These are phyloP conservation scores for Podaxis sp. DNA, from an alignment of 768 basidiomycete species.

Conservation along the genomic window DNA sequence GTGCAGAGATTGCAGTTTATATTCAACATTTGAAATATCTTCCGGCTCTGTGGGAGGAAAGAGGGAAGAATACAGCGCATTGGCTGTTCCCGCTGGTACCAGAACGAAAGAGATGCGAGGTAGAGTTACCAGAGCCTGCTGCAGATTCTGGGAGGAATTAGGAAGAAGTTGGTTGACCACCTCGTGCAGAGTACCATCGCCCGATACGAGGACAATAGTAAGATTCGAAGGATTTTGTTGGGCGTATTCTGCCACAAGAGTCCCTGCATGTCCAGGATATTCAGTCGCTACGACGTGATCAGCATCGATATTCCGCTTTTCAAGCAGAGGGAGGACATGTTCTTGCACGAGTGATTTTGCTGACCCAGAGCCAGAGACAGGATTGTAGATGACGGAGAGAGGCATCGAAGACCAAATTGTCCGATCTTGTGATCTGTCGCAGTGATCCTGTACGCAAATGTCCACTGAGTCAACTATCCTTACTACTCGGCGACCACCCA, in stretches of 20 bases:
- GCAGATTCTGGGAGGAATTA: slow-evolving; percentile 11
- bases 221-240: slow-evolving; percentile 20
- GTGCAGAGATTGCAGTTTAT: slow-evolving; percentile 55
- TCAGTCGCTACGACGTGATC: slow-evolving; percentile 48
- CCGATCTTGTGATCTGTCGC: no score
- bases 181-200: slow-evolving; percentile 93
- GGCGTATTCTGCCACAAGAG: slow-evolving; percentile 40
- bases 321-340: slow-evolving; percentile 65
- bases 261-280: slow-evolving; percentile 53
- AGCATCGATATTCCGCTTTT: slow-evolving; percentile 33
- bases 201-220: slow-evolving; percentile 67
- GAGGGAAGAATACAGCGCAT: slow-evolving; percentile 81
- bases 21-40: slow-evolving; percentile 24
- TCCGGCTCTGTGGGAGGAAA: slow-evolving; percentile 48
- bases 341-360: slow-evolving; percentile 55
- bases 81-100: slow-evolving; percentile 87
- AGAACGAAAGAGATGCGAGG: slow-evolving; percentile 44
- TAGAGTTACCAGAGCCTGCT: background rate
- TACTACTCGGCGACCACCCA: no score
- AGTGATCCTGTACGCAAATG: no score
- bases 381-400: slow-evolving; percentile 72
- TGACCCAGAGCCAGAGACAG: slow-evolving; percentile 61
- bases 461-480: no score
- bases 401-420: slow-evolving; percentile 31
- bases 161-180: slow-evolving; percentile 63